These are phyloP conservation scores for Wilcoxina mikolae DNA, from an alignment of 495 filamentous ascomycete genomes.

Conservation along the genomic window DNA sequence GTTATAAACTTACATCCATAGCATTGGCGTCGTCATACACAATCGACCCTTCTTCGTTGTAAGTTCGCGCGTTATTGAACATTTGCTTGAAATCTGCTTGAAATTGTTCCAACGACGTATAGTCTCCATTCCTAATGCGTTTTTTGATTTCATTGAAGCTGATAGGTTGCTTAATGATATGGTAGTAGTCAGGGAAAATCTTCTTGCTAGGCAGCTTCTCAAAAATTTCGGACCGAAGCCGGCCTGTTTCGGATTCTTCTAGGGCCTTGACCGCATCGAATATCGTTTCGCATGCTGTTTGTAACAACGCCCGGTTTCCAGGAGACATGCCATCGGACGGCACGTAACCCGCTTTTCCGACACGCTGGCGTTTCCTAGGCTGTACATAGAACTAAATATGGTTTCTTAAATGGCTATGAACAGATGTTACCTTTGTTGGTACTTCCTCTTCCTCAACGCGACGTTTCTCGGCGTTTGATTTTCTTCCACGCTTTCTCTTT, in stretches of 20 bases:
- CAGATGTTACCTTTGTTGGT: not conserved
- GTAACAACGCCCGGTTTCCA: conserved; percentile 48
- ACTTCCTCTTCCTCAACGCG: conserved; percentile 24
- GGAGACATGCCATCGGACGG: conserved; percentile 31
- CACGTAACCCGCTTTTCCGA: conserved; percentile 22
- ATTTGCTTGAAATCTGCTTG: conserved; percentile 65
- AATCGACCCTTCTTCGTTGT: conserved; percentile 86
- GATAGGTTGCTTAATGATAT: conserved; percentile 80
- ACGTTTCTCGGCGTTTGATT: conserved; percentile 63
- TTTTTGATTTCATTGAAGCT: conserved; percentile 84
- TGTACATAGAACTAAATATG: conserved; percentile 7
- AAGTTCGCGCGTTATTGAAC: conserved; percentile 80
- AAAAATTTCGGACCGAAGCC: conserved; percentile 85
- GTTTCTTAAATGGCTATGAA: conserved; percentile 7
- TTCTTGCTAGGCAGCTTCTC: conserved; percentile 77
- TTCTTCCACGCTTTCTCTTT: conserved; percentile 61
- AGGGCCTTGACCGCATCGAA: conserved; percentile 68
- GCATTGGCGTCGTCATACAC: conserved; percentile 82
- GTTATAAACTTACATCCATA: conserved; percentile 53
- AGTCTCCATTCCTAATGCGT: conserved; percentile 88
- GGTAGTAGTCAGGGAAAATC: conserved; percentile 83
- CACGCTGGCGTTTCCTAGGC: conserved; percentile 21
- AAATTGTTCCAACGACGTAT: conserved; percentile 65
- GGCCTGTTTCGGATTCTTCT: conserved; percentile 40
- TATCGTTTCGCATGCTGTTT: conserved; percentile 56